phyloP scores from a whole-genome alignment of 116 monocot genomes.

The Phalaenopsis hybrid region DNA sequence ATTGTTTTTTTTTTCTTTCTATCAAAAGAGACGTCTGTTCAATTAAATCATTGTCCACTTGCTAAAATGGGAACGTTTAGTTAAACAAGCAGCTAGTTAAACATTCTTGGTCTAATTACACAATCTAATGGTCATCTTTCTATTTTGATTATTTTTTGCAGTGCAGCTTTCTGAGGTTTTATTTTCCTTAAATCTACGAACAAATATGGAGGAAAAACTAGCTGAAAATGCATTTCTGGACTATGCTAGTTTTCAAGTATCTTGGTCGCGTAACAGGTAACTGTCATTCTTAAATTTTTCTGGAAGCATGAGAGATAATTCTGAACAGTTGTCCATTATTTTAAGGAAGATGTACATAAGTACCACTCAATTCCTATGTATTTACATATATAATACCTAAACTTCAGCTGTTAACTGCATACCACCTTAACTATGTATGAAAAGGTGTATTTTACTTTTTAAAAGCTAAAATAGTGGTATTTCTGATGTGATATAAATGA shows the following conservation, averaged over 20 bases:
- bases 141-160: not conserved
- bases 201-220: constrained; percentile 37
- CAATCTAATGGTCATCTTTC: not conserved
- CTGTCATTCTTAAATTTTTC: not conserved
- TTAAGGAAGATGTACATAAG: not conserved
- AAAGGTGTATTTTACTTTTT: no score
- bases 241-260: constrained; percentile 43
- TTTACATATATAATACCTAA: no score
- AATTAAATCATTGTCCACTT: no score
- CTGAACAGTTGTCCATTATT: not conserved
- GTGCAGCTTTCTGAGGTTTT: not conserved
- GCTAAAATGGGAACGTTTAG: not conserved
- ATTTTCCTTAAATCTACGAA: not conserved
- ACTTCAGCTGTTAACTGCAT: no score
- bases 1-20: no score
- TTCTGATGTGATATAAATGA: no score
- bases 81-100: not conserved
- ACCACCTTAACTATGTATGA: no score
- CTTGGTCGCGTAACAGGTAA: constrained; percentile 51
- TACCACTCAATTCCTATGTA: no score
- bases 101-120: not conserved
- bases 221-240: constrained; percentile 40
- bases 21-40: no score
- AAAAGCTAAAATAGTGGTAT: no score
- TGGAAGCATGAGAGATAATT: not conserved